A percentile compares a stretch with the other conserved stretches of the same genome.
Conservation (phyloP, 306 rosid genomes). For the Alnus glutinosa region DNA sequence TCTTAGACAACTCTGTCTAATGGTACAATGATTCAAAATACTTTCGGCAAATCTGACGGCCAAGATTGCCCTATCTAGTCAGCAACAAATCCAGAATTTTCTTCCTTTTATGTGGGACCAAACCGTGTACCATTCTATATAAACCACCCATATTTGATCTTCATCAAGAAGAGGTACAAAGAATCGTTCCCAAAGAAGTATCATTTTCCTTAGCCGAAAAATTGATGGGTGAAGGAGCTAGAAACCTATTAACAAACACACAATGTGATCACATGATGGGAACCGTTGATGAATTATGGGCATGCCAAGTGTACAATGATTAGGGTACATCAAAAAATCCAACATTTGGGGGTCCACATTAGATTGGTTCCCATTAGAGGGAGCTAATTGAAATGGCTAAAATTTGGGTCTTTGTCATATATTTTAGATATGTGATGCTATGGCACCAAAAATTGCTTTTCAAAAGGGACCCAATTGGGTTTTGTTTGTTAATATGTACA, state of each 20-base stretch:
- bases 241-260: neutral
- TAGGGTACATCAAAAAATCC: neutral
- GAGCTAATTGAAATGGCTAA: slow-evolving; percentile 29
- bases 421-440: neutral
- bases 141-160: slow-evolving; percentile 18
- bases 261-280: neutral
- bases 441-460: neutral
- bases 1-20: neutral
- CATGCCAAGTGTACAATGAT: slow-evolving; percentile 7
- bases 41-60: slow-evolving; percentile 9
- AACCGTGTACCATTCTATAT: neutral
- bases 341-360: slow-evolving; percentile 12
- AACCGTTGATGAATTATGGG: neutral
- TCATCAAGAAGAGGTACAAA: slow-evolving; percentile 6
- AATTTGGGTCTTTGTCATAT: slow-evolving; percentile 11
- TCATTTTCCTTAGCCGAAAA: neutral
- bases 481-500: neutral
- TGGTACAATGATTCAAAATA: neutral
- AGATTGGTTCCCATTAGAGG: slow-evolving; percentile 17
- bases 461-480: neutral
- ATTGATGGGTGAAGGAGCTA: slow-evolving; percentile 9
- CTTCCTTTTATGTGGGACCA: slow-evolving; percentile 1
- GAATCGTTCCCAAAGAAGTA: neutral
- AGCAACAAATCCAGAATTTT: neutral
- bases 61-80: neutral